Evolutionary conservation across 208 protist species (phyloP), one percentile per base, ranked within the genome.

Genomic region (Angomonas deanei): DNA sequence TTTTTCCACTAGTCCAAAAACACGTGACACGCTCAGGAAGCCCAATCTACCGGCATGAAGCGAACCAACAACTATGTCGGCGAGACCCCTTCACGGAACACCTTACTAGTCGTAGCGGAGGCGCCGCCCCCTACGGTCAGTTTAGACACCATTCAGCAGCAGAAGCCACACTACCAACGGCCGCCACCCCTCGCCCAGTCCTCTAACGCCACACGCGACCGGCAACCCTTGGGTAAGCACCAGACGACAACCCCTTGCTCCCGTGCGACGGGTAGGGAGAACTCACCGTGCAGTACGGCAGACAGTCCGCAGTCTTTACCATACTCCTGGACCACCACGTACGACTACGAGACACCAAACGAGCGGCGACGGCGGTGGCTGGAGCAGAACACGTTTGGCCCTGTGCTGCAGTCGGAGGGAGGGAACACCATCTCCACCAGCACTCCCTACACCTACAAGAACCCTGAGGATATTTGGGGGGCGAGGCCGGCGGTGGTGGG

Each of bases 311-410:
- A 8, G 11, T 53, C 47, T n/a, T n/a, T 53, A 4, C 59, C 62
- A 5, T 81, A 81, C 61, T 73, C 62, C 26, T 81, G 75, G 75
- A 70, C 31, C 2, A 70, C 76, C 46, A 71, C 61, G 57, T 81
- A 76, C 61, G 21, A 66, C 3, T 66, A 72, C 11, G 69, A 81
- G 33, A 72, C 57, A 0, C 60, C 65, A 0, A 30, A 64, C 0
- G 26, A 59, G 3, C 68, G 52, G 26, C 61, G 62, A 21, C 36
- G 58, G 19, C 75, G 75, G n/a, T 81, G 75, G 75, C 46, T 81
- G 6, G 21, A 21, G 3, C 58, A 58, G 21, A 61, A 70, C 13
- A 81, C 75, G 1, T 81, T 81, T 31, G 75, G 75, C 1, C 67
- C 70, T 13, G 70, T 81, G 2, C 1, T 81, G 49, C 63, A 76